These are phyloP conservation scores for Apiospora pterosperma DNA, from an alignment of 2,329 filamentous ascomycete species.

Conservation along the genomic window DNA sequence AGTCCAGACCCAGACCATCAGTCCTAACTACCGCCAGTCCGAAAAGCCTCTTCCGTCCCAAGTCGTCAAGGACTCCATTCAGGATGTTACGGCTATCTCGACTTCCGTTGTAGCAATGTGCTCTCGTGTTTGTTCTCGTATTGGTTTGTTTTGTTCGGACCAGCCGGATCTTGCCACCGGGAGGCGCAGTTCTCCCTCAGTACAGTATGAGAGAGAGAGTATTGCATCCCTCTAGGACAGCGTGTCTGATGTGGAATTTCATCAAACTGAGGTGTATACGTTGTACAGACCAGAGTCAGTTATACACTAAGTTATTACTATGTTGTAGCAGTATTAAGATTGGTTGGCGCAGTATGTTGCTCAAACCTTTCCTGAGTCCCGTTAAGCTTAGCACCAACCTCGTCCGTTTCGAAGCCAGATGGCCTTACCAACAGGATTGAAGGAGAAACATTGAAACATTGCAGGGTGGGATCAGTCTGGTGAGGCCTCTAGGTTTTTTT, in stretches of 20 bases:
- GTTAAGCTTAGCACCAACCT: not conserved
- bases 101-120: not conserved
- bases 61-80: not conserved
- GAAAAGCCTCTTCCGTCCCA: not conserved
- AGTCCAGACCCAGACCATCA: not conserved
- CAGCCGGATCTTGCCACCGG: not conserved
- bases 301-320: no score
- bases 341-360: not conserved
- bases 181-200: not conserved
- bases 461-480: not conserved
- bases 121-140: not conserved
- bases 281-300: not conserved
- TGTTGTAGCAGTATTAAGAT: not conserved
- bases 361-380: not conserved
- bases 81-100: not conserved
- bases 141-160: not conserved
- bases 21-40: not conserved
- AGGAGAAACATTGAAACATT: constrained; percentile 3
- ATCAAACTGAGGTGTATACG: not conserved
- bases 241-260: not conserved
- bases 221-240: no score
- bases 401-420: not conserved
- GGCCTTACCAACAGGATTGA: not conserved
- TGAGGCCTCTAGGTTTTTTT: not conserved
- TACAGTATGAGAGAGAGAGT: no score